A percentile compares a stretch with the other conserved stretches of the same genome.
Conservation (phyloP, 2,329 filamentous ascomycete genomes). For the Diplodia mutila region DNA sequence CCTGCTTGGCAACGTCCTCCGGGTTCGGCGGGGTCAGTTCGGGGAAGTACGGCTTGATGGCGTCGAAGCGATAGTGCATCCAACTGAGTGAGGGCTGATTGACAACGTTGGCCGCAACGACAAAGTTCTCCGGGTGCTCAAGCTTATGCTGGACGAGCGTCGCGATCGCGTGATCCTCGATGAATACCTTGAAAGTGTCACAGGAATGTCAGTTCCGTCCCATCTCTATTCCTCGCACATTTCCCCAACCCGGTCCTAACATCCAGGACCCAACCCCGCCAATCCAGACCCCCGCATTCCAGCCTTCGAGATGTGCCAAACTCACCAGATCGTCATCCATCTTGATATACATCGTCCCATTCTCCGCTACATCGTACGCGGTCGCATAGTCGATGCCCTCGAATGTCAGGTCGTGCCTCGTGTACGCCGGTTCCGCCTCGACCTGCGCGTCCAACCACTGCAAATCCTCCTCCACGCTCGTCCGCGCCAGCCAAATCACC, state of each 20-base stretch:
- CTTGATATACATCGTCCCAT: slow-evolving; percentile 45
- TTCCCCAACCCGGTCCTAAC: neutral
- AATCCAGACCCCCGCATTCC: too few species aligned
- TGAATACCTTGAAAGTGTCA: slow-evolving; percentile 35
- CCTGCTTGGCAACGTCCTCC: slow-evolving; percentile 31
- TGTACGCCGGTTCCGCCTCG: slow-evolving; percentile 38
- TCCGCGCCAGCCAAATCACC: slow-evolving; percentile 49
- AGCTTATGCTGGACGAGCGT: slow-evolving; percentile 59
- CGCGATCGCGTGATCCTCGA: slow-evolving; percentile 54
- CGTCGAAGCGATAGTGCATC: slow-evolving; percentile 59
- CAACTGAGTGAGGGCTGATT: slow-evolving; percentile 60
- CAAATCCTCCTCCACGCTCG: slow-evolving; percentile 40
- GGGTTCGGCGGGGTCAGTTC: slow-evolving; percentile 41
- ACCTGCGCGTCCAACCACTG: slow-evolving; percentile 43
- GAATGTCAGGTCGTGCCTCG: slow-evolving; percentile 27
- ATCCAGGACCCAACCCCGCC: neutral
- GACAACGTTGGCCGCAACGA: slow-evolving; percentile 61
- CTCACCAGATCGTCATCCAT: slow-evolving; percentile 48
- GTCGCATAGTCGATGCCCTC: slow-evolving; percentile 29
- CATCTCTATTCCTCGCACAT: neutral
- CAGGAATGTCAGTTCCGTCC: slow-evolving; percentile 4
- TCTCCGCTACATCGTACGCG: slow-evolving; percentile 30
- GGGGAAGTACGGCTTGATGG: slow-evolving; percentile 58
- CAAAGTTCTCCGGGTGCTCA: slow-evolving; percentile 54
- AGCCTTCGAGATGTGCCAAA: neutral